A percentile compares a stretch with the other conserved stretches of the same genome.
phyloP scores from a whole-genome alignment of 129 eudicot species.

The Ambrosia artemisiifolia region DNA sequence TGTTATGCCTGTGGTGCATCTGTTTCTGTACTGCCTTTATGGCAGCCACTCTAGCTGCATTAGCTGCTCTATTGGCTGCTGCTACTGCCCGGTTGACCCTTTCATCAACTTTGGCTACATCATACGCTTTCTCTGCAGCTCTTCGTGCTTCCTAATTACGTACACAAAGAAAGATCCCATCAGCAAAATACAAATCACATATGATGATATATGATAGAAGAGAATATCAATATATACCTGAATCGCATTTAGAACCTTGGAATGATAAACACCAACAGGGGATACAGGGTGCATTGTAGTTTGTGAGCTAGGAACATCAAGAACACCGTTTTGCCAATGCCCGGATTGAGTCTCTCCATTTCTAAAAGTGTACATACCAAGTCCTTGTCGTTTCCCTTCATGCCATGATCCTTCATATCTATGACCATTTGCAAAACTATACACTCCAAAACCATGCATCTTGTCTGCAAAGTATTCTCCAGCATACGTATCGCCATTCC shows the following conservation, averaged over 20 bases:
- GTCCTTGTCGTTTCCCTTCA: constrained; percentile 95
- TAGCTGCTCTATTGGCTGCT: constrained; percentile 88
- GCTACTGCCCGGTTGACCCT: constrained; percentile 92
- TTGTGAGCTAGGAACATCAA: constrained; percentile 85
- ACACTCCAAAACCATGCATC: constrained; percentile 98
- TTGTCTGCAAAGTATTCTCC: constrained; percentile 98
- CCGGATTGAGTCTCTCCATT: constrained; percentile 95
- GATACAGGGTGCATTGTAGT: constrained; percentile 63
- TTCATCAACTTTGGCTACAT: constrained; percentile 86
- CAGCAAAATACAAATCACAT: not conserved
- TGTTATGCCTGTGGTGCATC: constrained; percentile 59
- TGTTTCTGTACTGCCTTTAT: constrained; percentile 93
- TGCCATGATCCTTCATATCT: constrained; percentile 99
- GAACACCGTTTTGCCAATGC: constrained; percentile 92
- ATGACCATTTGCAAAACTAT: constrained; percentile 85
- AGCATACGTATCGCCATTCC: constrained; percentile 88
- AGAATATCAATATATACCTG: constrained; percentile 47
- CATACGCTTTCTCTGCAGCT: constrained; percentile 90
- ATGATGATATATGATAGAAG: not conserved
- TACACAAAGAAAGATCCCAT: not conserved
- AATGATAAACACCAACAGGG: constrained; percentile 88
- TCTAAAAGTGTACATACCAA: constrained; percentile 91
- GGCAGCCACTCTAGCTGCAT: constrained; percentile 95
- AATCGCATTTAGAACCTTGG: constrained; percentile 84
- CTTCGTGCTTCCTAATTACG: constrained; percentile 79